Evolutionary conservation across 140 eudicot genomes (phyloP).

Genomic region (Flaveria floridana): DNA sequence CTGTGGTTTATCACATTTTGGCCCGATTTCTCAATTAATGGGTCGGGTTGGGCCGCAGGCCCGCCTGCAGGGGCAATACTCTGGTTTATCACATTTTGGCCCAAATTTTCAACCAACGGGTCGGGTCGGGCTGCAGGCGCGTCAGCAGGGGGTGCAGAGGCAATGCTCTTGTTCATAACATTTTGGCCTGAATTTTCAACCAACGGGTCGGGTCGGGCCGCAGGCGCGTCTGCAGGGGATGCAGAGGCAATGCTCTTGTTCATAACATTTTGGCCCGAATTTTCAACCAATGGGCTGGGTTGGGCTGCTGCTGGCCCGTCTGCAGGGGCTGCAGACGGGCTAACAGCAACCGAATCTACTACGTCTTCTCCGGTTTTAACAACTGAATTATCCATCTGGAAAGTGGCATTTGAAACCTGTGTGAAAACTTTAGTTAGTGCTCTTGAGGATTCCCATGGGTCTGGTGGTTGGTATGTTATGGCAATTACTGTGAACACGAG

Average conservation of each 20-base stretch:
- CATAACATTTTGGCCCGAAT: neutral
- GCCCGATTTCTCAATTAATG: conserved; percentile 54
- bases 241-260: conserved; percentile 5
- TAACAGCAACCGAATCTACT: conserved; percentile 21
- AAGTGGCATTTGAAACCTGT: conserved; percentile 79
- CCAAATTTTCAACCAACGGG: conserved; percentile 51
- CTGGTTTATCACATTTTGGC: conserved; percentile 22
- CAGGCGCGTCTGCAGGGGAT: conserved; percentile 1
- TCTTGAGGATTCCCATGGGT: conserved; percentile 94
- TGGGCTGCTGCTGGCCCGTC: conserved; percentile 26
- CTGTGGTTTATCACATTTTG: conserved; percentile 35
- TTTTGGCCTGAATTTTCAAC: neutral
- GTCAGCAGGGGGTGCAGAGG: conserved; percentile 18
- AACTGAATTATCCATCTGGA: conserved; percentile 67
- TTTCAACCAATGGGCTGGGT: conserved; percentile 6
- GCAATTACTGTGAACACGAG: conserved; percentile 75
- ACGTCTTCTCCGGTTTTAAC: conserved; percentile 91
- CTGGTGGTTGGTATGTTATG: conserved; percentile 95
- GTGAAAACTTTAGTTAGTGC: conserved; percentile 79
- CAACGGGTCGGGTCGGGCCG: conserved; percentile 28
- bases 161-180: too few relatives aligned
- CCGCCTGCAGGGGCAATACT: neutral
- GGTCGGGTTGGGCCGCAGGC: conserved; percentile 38
- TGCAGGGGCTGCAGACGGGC: conserved; percentile 33
- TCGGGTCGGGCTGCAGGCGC: conserved; percentile 37